These are phyloP conservation scores for Beta macrorhiza DNA, from an alignment of 179 eudicot species.

Conservation along the genomic window DNA sequence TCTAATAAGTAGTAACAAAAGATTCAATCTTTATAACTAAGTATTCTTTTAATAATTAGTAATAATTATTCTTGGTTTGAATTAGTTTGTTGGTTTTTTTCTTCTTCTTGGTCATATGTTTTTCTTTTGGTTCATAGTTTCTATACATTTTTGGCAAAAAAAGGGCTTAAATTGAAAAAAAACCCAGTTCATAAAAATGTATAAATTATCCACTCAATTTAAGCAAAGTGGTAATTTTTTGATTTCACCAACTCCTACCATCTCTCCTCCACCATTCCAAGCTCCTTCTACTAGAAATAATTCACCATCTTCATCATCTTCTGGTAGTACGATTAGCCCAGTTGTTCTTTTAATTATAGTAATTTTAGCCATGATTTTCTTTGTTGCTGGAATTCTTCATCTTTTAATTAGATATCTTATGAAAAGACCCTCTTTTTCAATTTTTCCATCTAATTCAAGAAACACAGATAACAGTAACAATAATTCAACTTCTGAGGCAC, in stretches of 20 bases:
- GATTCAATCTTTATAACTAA: constrained; percentile 25
- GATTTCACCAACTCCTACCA: constrained; percentile 27
- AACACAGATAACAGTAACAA: constrained; percentile 18
- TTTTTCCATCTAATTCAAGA: constrained; percentile 35
- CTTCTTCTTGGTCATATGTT: not conserved
- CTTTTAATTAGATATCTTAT: constrained; percentile 42
- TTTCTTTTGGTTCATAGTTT: not conserved
- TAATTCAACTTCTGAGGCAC: constrained; percentile 32
- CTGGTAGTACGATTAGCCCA: constrained; percentile 37
- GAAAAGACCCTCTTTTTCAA: constrained; percentile 44
- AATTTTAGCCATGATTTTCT: constrained; percentile 45
- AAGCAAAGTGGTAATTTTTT: constrained; percentile 19
- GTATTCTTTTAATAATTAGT: not conserved
- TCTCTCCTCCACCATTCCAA: constrained; percentile 11
- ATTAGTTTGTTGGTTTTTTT: not conserved
- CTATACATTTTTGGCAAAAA: not conserved
- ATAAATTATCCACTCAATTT: constrained; percentile 21
- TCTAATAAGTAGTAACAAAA: not conserved
- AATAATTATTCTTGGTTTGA: not conserved
- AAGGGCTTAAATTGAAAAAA: constrained; percentile 17
- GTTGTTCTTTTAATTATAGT: constrained; percentile 43
- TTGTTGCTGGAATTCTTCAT: constrained; percentile 51
- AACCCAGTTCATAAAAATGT: constrained; percentile 31
- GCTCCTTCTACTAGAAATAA: not conserved
- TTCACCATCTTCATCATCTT: constrained; percentile 13